Percentiles rank a stretch among this genome's conserved stretches.
These are phyloP conservation scores for Aleurites moluccanus DNA, from an alignment of 441 rosid genomes.

Conservation along the genomic window DNA sequence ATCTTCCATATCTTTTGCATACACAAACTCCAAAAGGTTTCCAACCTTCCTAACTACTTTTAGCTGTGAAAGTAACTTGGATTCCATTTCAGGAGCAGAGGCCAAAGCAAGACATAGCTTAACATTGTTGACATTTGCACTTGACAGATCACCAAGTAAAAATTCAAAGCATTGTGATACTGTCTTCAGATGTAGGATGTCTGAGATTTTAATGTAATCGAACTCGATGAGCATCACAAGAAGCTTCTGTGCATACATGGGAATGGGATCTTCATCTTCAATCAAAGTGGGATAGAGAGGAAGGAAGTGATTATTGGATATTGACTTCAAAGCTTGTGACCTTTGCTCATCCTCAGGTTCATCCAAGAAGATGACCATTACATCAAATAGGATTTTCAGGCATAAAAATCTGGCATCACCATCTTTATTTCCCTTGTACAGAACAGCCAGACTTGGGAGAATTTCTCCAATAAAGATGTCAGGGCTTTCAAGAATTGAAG, in stretches of 20 bases:
- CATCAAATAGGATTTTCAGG: slow-evolving; percentile 89
- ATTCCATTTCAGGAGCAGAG: slow-evolving; percentile 96
- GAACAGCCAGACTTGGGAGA: slow-evolving; percentile 74
- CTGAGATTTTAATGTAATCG: slow-evolving; percentile 64
- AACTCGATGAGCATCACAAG: slow-evolving; percentile 90
- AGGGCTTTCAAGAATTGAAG: slow-evolving; percentile 55
- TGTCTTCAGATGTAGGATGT: slow-evolving; percentile 75
- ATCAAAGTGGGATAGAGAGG: slow-evolving; percentile 87
- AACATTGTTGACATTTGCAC: slow-evolving; percentile 86
- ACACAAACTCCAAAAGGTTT: slow-evolving; percentile 79
- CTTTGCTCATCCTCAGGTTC: slow-evolving; percentile 57
- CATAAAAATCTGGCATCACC: slow-evolving; percentile 94
- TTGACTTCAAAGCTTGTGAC: slow-evolving; percentile 60
- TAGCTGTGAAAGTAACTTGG: slow-evolving; percentile 76
- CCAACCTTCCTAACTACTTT: slow-evolving; percentile 85
- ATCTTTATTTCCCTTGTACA: slow-evolving; percentile 90
- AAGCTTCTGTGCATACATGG: slow-evolving; percentile 94
- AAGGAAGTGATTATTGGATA: slow-evolving; percentile 80
- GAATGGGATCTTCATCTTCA: slow-evolving; percentile 98
- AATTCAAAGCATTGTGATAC: slow-evolving; percentile 92
- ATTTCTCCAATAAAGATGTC: slow-evolving; percentile 57
- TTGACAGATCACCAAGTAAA: slow-evolving; percentile 84
- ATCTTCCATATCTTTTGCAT: slow-evolving; percentile 92
- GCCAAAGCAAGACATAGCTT: slow-evolving; percentile 87
- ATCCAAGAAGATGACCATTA: slow-evolving; percentile 65